These are phyloP conservation scores for Lotus japonicus DNA, from an alignment of 306 rosid genomes.

Conservation along the genomic window DNA sequence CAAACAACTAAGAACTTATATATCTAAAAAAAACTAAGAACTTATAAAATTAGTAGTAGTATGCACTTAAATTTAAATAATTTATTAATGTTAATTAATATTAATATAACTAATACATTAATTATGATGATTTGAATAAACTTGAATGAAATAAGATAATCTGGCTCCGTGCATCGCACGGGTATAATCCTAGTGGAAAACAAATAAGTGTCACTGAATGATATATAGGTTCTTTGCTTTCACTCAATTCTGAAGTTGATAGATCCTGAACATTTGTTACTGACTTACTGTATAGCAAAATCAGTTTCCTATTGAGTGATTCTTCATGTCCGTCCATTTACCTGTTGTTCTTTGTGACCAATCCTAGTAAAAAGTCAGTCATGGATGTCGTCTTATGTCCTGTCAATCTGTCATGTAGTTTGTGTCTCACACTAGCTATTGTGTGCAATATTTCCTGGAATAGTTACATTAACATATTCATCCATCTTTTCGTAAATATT, in stretches of 20 bases:
- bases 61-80: too few species aligned
- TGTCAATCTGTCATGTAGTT: conserved; percentile 20
- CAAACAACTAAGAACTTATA: too few species aligned
- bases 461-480: too few species aligned
- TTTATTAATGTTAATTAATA: too few species aligned
- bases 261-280: not conserved
- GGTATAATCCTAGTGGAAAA: too few species aligned
- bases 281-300: not conserved
- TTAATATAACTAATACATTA: too few species aligned
- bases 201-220: not conserved
- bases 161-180: too few species aligned
- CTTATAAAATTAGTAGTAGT: too few species aligned
- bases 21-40: too few species aligned
- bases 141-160: too few species aligned
- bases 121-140: too few species aligned
- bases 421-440: conserved; percentile 16
- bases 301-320: not conserved
- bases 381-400: not conserved
- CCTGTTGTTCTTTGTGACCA: not conserved
- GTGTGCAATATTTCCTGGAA: not conserved
- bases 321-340: not conserved
- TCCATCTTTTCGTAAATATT: too few species aligned
- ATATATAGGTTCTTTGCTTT: not conserved
- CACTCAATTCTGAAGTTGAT: not conserved
- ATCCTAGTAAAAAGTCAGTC: not conserved